phyloP scores from a whole-genome alignment of 768 basidiomycete species.

The Mycena pura region DNA sequence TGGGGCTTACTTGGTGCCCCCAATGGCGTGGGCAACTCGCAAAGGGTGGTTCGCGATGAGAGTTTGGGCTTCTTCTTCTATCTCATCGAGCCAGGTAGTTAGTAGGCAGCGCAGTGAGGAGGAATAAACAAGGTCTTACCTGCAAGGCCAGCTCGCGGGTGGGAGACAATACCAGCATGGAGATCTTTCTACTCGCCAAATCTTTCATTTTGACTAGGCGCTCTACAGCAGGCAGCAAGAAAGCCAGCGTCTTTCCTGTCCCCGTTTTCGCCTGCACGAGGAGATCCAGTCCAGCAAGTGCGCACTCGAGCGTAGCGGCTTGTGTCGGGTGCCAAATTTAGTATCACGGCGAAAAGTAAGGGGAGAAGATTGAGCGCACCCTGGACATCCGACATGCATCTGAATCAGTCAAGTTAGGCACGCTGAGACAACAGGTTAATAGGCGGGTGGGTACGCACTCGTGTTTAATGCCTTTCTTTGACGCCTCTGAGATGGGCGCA shows the following conservation, averaged over 20 bases:
- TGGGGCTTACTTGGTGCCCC: constrained; percentile 55
- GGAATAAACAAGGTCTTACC: constrained; percentile 54
- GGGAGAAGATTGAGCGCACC: constrained; percentile 31
- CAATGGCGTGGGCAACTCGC: constrained; percentile 57
- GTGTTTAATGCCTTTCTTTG: constrained; percentile 50
- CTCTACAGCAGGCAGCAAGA: constrained; percentile 79
- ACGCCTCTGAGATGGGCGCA: constrained; percentile 46
- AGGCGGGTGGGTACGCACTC: constrained; percentile 48
- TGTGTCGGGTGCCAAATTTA: background rate
- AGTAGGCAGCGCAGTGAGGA: constrained; percentile 20
- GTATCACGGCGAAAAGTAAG: background rate
- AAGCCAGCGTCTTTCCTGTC: constrained; percentile 74
- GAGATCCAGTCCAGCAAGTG: constrained; percentile 50
- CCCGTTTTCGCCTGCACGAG: constrained; percentile 65
- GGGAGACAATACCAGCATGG: constrained; percentile 72
- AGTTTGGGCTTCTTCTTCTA: constrained; percentile 66
- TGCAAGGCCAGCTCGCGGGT: constrained; percentile 79
- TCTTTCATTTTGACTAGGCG: constrained; percentile 56
- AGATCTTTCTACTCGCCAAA: constrained; percentile 43
- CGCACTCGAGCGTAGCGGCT: constrained; percentile 53
- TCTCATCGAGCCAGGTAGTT: constrained; percentile 44
- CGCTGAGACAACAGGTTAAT: background rate
- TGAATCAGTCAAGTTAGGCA: constrained; percentile 21
- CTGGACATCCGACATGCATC: constrained; percentile 56
- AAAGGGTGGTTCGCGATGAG: constrained; percentile 49